Evolutionary conservation across 1,284 basidiomycete species (phyloP), one percentile per base, ranked within the genome.

Genomic region (Waitea zeae): DNA sequence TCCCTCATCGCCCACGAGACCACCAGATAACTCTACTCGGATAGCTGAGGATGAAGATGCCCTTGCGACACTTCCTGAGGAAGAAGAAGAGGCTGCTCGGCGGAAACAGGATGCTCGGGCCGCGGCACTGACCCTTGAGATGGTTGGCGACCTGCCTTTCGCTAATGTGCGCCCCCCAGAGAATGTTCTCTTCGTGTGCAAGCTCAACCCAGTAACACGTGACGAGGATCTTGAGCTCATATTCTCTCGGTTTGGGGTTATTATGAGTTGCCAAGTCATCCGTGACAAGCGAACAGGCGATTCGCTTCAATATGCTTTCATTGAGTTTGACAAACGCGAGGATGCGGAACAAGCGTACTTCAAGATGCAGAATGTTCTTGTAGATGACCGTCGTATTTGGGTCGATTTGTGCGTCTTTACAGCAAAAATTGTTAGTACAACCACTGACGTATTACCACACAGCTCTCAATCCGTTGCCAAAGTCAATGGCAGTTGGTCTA

Each of bases 331-430:
- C 51, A 81, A 83, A 52, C 62, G 78, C 32, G 84, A 89, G 39
- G 79, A 89, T 29, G 92, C 93, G 1, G 93, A 98, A 52, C 77
- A 89, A 77, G 93, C 89, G 12, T 99, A 98, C 56, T 92, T 96
- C 62, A 98, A 97, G 56, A 99, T 99, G 93, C 93, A 98, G 54
- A 97, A 96, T 48, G 93, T 98, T 0, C 62, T 99, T 5, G 84
- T 99, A n/a, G 93, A 99, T 52, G 95, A 99, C 54, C 71, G 92
- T 12, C 72, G 95, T 14, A 98, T 99, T 51, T 97, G 93, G 84
- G 93, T 99, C 41, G 92, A 96, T 57, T 96, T 97, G 78, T 82
- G 43, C 42, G 72, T 60, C 38, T 26, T 17, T 33, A 33, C 20
- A 33, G 30, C 36, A 7, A 26, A 26, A n/a, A 26, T 34, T 31